Conservation (phyloP, 2,329 filamentous ascomycete genomes). For the Emmonsia crescens region DNA sequence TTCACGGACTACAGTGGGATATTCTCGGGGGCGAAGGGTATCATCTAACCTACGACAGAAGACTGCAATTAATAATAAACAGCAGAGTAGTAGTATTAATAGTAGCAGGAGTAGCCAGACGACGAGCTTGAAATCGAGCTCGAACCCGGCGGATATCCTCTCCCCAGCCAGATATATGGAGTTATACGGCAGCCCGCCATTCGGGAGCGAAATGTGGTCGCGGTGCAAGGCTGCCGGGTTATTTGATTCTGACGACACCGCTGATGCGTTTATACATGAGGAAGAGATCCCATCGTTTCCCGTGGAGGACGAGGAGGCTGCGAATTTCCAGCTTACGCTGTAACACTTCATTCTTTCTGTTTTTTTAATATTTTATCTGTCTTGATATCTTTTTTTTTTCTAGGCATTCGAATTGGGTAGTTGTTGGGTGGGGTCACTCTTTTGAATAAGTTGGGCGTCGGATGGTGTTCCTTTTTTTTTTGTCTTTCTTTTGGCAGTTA, state of each 20-base stretch:
- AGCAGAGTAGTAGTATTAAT: slow-evolving; percentile 1
- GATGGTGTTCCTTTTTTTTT: not conserved
- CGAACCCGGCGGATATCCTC: slow-evolving; percentile 17
- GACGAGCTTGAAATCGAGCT: slow-evolving; percentile 16
- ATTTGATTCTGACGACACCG: slow-evolving; percentile 23
- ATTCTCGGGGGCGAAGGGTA: slow-evolving; percentile 58
- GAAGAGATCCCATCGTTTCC: slow-evolving; percentile 21
- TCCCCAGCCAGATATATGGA: slow-evolving; percentile 34
- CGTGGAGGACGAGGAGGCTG: slow-evolving; percentile 30
- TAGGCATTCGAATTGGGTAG: not conserved
- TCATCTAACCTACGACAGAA: slow-evolving; percentile 20
- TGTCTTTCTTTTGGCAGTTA: not conserved
- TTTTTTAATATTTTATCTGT: not conserved
- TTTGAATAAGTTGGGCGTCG: not conserved
- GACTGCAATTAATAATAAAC: slow-evolving; percentile 13
- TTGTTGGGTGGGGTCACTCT: not conserved
- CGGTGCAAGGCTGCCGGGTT: slow-evolving; percentile 29
- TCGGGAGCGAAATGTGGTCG: slow-evolving; percentile 35
- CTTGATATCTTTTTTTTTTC: not conserved
- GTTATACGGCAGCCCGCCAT: slow-evolving; percentile 31
- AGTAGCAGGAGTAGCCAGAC: slow-evolving; percentile 12
- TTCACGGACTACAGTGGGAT: slow-evolving; percentile 75
- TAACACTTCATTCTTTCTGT: slow-evolving; percentile 12
- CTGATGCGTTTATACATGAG: slow-evolving; percentile 8
- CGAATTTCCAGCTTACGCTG: slow-evolving; percentile 32